Percentiles rank a stretch among this genome's conserved stretches.
Conservation (phyloP, 2,329 filamentous ascomycete species). For the Xylaria sp. region DNA sequence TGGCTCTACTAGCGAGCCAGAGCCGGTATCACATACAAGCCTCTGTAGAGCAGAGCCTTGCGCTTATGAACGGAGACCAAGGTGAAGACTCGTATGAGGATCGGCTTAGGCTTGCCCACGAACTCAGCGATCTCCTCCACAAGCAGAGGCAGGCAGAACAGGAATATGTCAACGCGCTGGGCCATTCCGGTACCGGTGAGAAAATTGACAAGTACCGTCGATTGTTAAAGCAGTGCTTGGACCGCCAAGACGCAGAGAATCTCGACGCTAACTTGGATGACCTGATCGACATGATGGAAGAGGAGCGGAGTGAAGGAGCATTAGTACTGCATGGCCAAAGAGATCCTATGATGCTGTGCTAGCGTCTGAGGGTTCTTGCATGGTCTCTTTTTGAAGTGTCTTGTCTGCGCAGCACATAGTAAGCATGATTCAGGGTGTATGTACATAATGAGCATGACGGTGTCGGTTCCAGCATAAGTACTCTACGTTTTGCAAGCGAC, state of each 20-base stretch:
- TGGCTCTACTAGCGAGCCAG: slow-evolving; percentile 63
- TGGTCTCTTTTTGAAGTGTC: neutral
- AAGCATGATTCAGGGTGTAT: slow-evolving; percentile 16
- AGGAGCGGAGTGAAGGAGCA: slow-evolving; percentile 62
- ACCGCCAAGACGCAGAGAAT: slow-evolving; percentile 73
- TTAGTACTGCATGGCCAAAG: slow-evolving; percentile 34
- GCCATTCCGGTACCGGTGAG: slow-evolving; percentile 76
- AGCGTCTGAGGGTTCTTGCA: slow-evolving; percentile 4
- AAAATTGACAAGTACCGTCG: slow-evolving; percentile 79
- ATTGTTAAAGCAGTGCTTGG: slow-evolving; percentile 75
- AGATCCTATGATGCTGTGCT: slow-evolving; percentile 47
- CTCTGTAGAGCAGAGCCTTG: slow-evolving; percentile 63
- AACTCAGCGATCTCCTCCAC: slow-evolving; percentile 66
- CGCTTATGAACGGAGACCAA: slow-evolving; percentile 61
- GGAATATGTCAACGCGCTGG: slow-evolving; percentile 76
- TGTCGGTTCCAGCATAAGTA: slow-evolving; percentile 9
- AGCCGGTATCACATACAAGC: slow-evolving; percentile 64
- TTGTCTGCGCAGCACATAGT: slow-evolving; percentile 1
- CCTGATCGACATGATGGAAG: slow-evolving; percentile 72
- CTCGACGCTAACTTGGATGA: slow-evolving; percentile 73
- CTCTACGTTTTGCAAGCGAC: slow-evolving; percentile 17
- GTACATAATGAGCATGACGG: slow-evolving; percentile 17
- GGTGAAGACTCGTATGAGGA: slow-evolving; percentile 63
- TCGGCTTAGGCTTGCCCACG: slow-evolving; percentile 66
- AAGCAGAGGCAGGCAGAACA: slow-evolving; percentile 72